Percentiles rank a stretch among this genome's conserved stretches.
Evolutionary conservation across 192 early-diverging fungal genomes (phyloP).

Genomic region (Gonapodya sp.): DNA sequence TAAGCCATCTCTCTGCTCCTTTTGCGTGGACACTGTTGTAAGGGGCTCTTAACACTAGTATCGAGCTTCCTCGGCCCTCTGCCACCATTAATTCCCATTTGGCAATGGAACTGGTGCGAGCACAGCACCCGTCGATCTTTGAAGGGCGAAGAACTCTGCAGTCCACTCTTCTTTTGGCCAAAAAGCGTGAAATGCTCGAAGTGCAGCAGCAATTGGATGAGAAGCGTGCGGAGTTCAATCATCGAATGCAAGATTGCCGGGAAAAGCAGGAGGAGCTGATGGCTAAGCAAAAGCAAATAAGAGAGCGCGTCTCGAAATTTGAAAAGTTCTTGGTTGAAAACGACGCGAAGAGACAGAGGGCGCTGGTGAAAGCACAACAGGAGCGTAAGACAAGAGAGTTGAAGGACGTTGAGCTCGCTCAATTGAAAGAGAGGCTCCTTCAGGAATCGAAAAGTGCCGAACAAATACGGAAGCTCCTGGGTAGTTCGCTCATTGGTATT

Average conservation of each 20-base stretch:
- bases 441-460: conserved; percentile 31
- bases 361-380: conserved; percentile 40
- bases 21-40: not conserved
- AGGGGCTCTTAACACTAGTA: not conserved
- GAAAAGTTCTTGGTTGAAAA: conserved; percentile 59
- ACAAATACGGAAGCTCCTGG: conserved; percentile 33
- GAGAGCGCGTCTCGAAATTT: conserved; percentile 51
- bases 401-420: conserved; percentile 42
- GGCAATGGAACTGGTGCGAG: not conserved
- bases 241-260: conserved; percentile 52
- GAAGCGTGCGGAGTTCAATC: conserved; percentile 42
- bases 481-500: conserved; percentile 17
- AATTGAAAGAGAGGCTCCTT: conserved; percentile 27
- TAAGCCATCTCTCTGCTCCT: not conserved
- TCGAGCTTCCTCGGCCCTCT: not conserved
- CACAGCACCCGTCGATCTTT: not conserved
- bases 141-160: conserved; percentile 23
- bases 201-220: conserved; percentile 44
- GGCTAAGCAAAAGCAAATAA: conserved; percentile 53
- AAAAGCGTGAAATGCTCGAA: conserved; percentile 48
- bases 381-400: conserved; percentile 44
- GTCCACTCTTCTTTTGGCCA: conserved; percentile 46
- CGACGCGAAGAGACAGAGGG: conserved; percentile 51
- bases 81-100: not conserved
- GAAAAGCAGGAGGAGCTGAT: conserved; percentile 51